phyloP scores from a whole-genome alignment of 148 eudicot genomes.

The Amaranthus cruentus region DNA sequence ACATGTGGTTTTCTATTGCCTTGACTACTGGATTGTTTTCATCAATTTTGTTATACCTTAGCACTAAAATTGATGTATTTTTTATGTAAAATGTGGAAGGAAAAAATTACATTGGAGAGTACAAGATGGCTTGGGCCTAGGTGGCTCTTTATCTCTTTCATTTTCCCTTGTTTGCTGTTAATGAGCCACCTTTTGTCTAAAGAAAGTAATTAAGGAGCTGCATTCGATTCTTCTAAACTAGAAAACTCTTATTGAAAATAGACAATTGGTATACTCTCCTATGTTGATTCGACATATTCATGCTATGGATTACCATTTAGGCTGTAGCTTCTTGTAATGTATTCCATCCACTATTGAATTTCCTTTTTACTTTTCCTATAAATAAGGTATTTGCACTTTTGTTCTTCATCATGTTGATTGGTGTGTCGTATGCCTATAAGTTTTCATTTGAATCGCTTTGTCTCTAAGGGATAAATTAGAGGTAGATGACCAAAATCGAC shows the following conservation, averaged over 20 bases:
- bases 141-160: neutral
- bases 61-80: neutral
- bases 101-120: neutral
- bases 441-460: neutral
- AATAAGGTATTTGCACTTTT: neutral
- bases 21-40: neutral
- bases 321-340: neutral
- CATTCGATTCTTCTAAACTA: neutral
- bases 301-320: neutral
- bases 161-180: neutral
- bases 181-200: neutral
- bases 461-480: neutral
- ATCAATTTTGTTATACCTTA: conserved; percentile 4
- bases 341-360: neutral
- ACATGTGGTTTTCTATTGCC: neutral
- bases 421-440: neutral
- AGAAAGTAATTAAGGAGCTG: neutral
- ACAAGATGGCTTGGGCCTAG: neutral
- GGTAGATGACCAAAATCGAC: no score
- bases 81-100: neutral
- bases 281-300: neutral
- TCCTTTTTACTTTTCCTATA: neutral
- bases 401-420: neutral
- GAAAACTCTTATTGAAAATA: neutral
- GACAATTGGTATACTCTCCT: neutral